A percentile compares a stretch with the other conserved stretches of the same genome.
phyloP scores from a whole-genome alignment of 1,139 yeast species.

The Debaryomyces subglobosus region DNA sequence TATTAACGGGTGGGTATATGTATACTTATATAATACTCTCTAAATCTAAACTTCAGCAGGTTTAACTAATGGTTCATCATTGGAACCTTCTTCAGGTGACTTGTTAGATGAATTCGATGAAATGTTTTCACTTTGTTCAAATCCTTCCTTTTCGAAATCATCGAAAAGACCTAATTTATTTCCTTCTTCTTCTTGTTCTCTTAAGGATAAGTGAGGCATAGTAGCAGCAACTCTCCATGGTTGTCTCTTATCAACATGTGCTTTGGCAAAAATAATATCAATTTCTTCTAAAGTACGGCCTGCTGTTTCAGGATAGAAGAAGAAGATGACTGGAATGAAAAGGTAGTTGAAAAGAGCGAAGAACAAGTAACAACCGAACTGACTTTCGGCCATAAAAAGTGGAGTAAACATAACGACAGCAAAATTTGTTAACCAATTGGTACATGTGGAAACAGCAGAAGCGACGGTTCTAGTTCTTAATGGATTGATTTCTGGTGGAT shows the following conservation, averaged over 20 bases:
- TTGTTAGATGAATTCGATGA: conserved; percentile 19
- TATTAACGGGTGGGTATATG: not conserved
- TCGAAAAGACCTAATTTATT: conserved; percentile 50
- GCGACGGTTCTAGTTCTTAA: conserved; percentile 60
- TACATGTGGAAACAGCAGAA: conserved; percentile 53
- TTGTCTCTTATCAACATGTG: conserved; percentile 47
- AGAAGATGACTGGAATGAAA: conserved; percentile 46
- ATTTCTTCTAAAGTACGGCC: conserved; percentile 53
- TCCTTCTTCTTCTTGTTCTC: conserved; percentile 53
- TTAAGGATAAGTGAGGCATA: conserved; percentile 47
- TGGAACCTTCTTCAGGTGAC: conserved; percentile 9
- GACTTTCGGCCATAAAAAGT: conserved; percentile 38
- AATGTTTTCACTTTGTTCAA: conserved; percentile 33
- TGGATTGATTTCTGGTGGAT: conserved; percentile 68
- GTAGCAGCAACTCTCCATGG: conserved; percentile 56
- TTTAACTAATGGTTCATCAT: conserved; percentile 6
- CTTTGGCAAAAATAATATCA: conserved; percentile 50
- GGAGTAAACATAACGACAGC: conserved; percentile 55
- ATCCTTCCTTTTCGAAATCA: conserved; percentile 40
- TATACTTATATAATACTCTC: not conserved
- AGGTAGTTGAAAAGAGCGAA: conserved; percentile 43
- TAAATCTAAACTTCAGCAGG: conserved; percentile 8
- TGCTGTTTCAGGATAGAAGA: conserved; percentile 53
- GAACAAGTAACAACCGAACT: conserved; percentile 50
- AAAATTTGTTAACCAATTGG: conserved; percentile 50